Base-by-base conservation (phyloP, 805 yeast species). In the Saturnispora zaruensis region DNA sequence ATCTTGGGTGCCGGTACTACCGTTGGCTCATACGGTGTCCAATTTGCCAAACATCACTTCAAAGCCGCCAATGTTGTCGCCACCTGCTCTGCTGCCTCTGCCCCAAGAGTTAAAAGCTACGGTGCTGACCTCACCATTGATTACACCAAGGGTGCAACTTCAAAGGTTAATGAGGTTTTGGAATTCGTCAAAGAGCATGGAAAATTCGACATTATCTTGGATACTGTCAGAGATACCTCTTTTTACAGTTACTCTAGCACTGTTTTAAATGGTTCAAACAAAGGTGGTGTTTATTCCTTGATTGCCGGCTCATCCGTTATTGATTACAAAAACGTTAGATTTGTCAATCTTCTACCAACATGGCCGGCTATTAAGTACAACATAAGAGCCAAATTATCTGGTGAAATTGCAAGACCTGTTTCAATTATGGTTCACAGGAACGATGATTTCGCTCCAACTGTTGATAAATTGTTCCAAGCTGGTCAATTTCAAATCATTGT, bases 1-100 rank as follows among this genome's bases (percentile, higher is more conserved):
- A 73, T 87, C 20, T 67, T 84, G 44, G 96, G 96, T 36, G 91
- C 84, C 24, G 81, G 85, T 7, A 80, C 95, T 1, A 66, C 82
- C 13, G 89, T 84, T 14, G 89, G 90, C 21, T 61, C 72, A 26
- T 72, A 70, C 52, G 70, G 74, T 4, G 67, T 78, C 33, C 86
- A 81, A 62, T 62, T 84, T 38, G 78, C 82, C 8, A 81, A 76
- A 61, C 62, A 72, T 37, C 61, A 66, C 44, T 69, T 69, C 50
- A 65, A 71, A 2, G 77, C 79, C 7, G 66, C 66, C 24, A 72
- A 72, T 11, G 76, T 87, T 21, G 81, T 77, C 59, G 79, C 84
- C 3, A 63, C 74, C 0, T 60, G 67, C 8, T 76, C 87, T 11
- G 60, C 65, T 38, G 58, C 61, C 8, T 58, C 65, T 2, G 56